These are phyloP conservation scores for Stemphylium lycopersici DNA, from an alignment of 2,329 filamentous ascomycete species.

Conservation along the genomic window DNA sequence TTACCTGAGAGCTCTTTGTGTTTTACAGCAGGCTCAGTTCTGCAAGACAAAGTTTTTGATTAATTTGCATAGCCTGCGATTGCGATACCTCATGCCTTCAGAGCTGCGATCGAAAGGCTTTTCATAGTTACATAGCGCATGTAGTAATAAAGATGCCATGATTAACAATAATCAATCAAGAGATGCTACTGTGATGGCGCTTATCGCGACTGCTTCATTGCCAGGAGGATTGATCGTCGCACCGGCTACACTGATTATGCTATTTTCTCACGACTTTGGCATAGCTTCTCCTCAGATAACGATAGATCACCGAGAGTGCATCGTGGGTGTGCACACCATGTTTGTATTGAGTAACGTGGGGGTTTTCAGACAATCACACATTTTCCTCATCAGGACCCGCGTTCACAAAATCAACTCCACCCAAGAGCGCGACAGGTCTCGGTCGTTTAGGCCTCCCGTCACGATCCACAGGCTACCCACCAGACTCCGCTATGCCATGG, in stretches of 20 bases:
- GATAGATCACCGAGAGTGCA: too few relatives aligned
- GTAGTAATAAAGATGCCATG: conserved; percentile 19
- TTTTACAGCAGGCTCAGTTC: conserved; percentile 1
- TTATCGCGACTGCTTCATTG: too few relatives aligned
- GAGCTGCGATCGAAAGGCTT: conserved; percentile 19
- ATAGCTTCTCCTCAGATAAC: too few relatives aligned
- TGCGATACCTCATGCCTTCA: conserved; percentile 28
- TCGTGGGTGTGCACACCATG: too few relatives aligned
- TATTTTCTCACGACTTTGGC: neutral
- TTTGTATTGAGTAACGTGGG: neutral
- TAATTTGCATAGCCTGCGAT: conserved; percentile 29
- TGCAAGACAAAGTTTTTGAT: conserved; percentile 18
- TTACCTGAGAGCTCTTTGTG: neutral
- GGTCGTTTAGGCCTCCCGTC: neutral
- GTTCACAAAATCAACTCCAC: too few relatives aligned
- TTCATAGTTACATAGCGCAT: conserved; percentile 9
- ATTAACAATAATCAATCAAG: neutral
- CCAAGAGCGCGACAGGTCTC: neutral
- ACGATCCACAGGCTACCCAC: neutral
- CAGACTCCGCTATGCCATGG: neutral
- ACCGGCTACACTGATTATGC: too few relatives aligned
- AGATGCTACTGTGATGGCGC: neutral
- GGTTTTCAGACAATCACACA: neutral
- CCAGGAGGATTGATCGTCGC: too few relatives aligned
- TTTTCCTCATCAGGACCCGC: too few relatives aligned